Base-by-base conservation (phyloP, 768 basidiomycete genomes). In the Ramaria sp. region DNA sequence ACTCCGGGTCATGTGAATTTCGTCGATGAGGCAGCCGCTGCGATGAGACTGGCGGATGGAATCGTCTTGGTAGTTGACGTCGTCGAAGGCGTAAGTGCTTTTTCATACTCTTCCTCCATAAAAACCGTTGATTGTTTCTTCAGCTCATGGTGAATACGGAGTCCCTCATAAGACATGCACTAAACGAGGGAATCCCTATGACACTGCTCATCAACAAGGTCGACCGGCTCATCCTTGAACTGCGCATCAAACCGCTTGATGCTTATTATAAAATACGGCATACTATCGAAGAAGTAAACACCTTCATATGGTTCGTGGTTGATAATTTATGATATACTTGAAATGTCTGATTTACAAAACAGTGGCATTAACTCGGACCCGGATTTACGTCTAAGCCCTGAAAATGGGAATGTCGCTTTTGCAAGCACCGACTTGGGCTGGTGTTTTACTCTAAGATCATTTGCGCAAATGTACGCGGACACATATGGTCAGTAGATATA, bases 221-320 rank as follows among this genome's bases (percentile, higher is more conserved):
- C 64, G 96, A 99, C 70, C 79, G 96, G 53, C 79, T 99, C 49
- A 97, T 98, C 59, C 81, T 99, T 53, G 96, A 99, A 70, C 75
- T 99, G 55, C 83, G 96, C 44, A 83, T 99, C 64, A 94, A 94
- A 63, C 96, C 96, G 52, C 72, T 83, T 39, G 96, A 99, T 63
- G 96, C 96, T 0, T 99, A 90, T 73, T 97, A 94, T 73, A 99
- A 99, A 76, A 91, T 99, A 60, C 95, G 91, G 68, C 95, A 98
- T 66, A 97, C 94, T 1, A 95, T 99, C 53, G 96, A 99, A 66
- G 96, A 99, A 67, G 84, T 99, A 50, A 99, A 99, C 67, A 88
- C 85, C 1, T 85, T 94, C 67, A 97, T 99, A 65, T 86, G 90
- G 90, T 92, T 54, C 57, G 74, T 62, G 56, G 8, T 20, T 15